Conservation (phyloP, 495 filamentous ascomycete genomes). For the Sordaria brevicollis region DNA sequence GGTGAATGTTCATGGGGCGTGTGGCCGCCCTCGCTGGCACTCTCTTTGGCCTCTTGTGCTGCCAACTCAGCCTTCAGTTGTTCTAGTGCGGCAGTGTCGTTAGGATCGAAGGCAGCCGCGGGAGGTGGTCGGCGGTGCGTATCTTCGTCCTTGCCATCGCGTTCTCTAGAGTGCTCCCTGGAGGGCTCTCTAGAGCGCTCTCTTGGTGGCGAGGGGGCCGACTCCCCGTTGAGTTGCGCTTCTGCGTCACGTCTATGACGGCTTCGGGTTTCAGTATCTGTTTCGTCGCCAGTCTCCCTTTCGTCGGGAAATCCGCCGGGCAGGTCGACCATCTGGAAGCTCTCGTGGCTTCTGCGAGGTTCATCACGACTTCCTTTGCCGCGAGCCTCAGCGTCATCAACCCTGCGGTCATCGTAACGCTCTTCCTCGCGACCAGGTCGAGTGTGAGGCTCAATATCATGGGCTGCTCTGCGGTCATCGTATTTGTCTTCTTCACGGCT, state of each 20-base stretch:
- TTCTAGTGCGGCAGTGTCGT: constrained; percentile 34
- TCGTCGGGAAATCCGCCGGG: background rate
- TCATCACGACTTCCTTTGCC: background rate
- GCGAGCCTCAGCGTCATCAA: background rate
- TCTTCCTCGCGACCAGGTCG: background rate
- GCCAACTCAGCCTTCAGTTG: constrained; percentile 39
- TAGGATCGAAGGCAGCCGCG: constrained; percentile 39
- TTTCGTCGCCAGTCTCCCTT: background rate
- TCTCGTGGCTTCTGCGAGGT: background rate
- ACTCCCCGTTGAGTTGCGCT: constrained; percentile 14
- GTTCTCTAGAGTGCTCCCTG: background rate
- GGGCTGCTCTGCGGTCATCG: too few relatives aligned
- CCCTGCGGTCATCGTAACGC: background rate
- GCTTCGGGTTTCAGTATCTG: constrained; percentile 1
- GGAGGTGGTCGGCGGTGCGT: constrained; percentile 23
- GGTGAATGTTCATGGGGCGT: too few relatives aligned
- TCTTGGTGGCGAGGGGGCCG: constrained; percentile 6
- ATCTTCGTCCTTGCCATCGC: background rate
- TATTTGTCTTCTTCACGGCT: too few relatives aligned
- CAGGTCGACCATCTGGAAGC: background rate
- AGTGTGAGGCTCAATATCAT: background rate
- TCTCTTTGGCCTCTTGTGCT: background rate
- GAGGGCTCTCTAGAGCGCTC: background rate
- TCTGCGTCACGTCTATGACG: constrained; percentile 13
- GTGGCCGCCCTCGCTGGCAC: constrained; percentile 5